These are phyloP conservation scores for Halophytophthora batemanensis DNA, from an alignment of 352 stramenopile genomes.

Conservation along the genomic window DNA sequence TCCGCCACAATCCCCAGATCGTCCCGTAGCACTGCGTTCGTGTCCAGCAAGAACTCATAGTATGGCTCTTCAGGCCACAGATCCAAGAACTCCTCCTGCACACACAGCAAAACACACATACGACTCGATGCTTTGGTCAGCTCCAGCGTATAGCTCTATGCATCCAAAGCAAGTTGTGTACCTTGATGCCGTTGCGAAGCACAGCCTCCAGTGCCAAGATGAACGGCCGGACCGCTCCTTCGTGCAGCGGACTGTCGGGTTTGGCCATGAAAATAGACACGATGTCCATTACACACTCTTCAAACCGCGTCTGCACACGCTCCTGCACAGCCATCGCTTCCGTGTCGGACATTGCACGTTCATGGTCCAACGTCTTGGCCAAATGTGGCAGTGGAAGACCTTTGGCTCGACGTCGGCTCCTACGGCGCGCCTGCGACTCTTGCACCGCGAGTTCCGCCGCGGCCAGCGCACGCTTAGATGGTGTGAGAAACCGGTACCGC, in stretches of 20 bases:
- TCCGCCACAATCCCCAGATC: slow-evolving; percentile 62
- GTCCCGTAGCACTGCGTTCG: slow-evolving; percentile 55
- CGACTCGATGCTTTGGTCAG: background rate
- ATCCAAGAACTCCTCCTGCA: slow-evolving; percentile 38
- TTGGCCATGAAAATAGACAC: slow-evolving; percentile 67
- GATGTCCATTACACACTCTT: slow-evolving; percentile 57
- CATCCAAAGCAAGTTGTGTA: slow-evolving; percentile 3
- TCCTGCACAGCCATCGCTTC: slow-evolving; percentile 29
- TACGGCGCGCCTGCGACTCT: slow-evolving; percentile 32
- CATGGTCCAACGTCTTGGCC: slow-evolving; percentile 30
- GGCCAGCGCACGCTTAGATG: slow-evolving; percentile 31
- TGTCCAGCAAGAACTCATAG: slow-evolving; percentile 67
- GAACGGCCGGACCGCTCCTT: slow-evolving; percentile 59
- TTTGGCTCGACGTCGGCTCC: slow-evolving; percentile 13
- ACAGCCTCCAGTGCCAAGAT: slow-evolving; percentile 64
- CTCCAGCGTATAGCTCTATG: background rate
- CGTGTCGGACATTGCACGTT: slow-evolving; percentile 29
- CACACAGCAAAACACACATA: background rate
- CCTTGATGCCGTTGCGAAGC: slow-evolving; percentile 66
- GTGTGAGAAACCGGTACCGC: slow-evolving; percentile 51
- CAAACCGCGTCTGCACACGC: slow-evolving; percentile 8
- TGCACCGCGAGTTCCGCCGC: slow-evolving; percentile 47
- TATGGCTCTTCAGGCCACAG: slow-evolving; percentile 72
- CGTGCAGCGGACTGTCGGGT: slow-evolving; percentile 69
- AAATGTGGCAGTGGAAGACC: slow-evolving; percentile 33